phyloP scores from a whole-genome alignment of 768 basidiomycete genomes.

The Phanerochaete sordida region DNA sequence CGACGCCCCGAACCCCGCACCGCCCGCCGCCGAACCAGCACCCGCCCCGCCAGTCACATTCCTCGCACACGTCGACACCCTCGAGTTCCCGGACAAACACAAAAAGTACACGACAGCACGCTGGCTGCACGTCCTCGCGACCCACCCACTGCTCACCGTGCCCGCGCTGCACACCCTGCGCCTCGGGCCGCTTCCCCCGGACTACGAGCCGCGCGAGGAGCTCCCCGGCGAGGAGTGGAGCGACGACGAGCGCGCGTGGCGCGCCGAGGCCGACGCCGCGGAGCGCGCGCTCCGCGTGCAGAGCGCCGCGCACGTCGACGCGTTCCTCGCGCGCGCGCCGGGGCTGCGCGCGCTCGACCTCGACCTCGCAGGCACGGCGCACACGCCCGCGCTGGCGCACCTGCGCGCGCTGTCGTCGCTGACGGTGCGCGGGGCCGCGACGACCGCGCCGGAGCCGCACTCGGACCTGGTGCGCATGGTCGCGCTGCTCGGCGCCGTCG shows the following conservation, averaged over 20 bases:
- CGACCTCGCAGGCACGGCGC: background rate
- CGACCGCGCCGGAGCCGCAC: background rate
- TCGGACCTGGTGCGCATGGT: background rate
- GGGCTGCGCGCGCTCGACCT: background rate
- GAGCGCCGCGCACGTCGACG: too few species aligned
- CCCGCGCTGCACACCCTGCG: background rate
- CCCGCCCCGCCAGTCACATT: too few species aligned
- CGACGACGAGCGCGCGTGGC: too few species aligned
- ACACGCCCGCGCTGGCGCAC: background rate
- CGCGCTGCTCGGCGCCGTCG: background rate
- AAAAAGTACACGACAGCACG: background rate
- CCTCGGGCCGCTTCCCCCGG: background rate
- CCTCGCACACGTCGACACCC: background rate
- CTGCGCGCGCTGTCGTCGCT: background rate
- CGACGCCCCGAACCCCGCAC: too few species aligned
- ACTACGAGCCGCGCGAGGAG: too few species aligned
- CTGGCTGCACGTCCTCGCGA: background rate
- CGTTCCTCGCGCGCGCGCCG: too few species aligned
- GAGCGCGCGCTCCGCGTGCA: too few species aligned
- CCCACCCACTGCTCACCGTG: background rate
- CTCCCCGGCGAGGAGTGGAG: too few species aligned
- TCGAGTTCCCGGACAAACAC: background rate
- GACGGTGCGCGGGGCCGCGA: background rate
- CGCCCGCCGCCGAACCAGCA: too few species aligned
- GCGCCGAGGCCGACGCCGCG: too few species aligned